These are phyloP conservation scores for Quercus ilex DNA, from an alignment of 306 rosid genomes.

Conservation along the genomic window DNA sequence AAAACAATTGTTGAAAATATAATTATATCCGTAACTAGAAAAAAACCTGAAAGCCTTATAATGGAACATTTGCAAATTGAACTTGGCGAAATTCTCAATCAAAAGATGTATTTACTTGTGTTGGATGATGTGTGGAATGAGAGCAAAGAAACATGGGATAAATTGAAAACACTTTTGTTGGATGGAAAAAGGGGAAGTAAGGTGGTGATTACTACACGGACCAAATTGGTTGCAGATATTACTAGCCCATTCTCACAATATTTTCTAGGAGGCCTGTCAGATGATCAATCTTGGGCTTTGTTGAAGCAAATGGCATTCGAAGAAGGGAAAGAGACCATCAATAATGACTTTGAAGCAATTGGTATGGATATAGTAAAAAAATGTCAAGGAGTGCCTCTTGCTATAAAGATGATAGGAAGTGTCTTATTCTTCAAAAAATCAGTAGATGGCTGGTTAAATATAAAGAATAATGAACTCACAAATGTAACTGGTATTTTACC, in stretches of 20 bases:
- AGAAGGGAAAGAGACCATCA: accelerated
- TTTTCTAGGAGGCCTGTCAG: accelerated
- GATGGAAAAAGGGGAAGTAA: too few species aligned
- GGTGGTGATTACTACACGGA: too few species aligned
- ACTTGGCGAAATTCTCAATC: accelerated
- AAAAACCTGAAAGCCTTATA: accelerated
- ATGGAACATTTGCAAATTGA: too few species aligned
- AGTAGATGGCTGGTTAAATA: accelerated
- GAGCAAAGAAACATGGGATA: accelerated
- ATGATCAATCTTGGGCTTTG: accelerated
- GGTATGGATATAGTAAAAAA: too few species aligned
- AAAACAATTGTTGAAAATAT: too few species aligned
- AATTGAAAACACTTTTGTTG: accelerated
- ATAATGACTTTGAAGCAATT: accelerated
- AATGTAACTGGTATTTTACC: too few species aligned
- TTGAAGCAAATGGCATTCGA: accelerated
- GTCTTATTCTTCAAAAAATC: too few species aligned
- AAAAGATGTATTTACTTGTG: too few species aligned
- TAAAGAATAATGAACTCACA: too few species aligned
- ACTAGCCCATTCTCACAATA: too few species aligned
- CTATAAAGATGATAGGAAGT: accelerated
- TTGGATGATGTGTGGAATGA: too few species aligned
- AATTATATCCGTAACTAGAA: accelerated
- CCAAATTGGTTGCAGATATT: accelerated
- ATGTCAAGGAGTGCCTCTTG: too few species aligned